phyloP scores from a whole-genome alignment of 495 filamentous ascomycete species.

The Ascodesmis nigricans region DNA sequence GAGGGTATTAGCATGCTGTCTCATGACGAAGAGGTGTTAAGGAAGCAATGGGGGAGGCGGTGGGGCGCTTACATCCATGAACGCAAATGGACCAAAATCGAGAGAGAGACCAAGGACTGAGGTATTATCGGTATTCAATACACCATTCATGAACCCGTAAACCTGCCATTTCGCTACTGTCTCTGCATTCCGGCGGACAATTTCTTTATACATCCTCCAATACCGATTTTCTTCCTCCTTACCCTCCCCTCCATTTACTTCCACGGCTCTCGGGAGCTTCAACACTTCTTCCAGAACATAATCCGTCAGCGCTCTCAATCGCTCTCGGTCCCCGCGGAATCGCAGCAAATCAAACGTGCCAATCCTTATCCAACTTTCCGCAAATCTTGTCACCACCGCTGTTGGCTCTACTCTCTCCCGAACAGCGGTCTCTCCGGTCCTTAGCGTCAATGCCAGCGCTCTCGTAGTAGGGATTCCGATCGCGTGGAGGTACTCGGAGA shows the following conservation, averaged over 20 bases:
- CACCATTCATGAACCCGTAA: constrained; percentile 95
- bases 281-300: constrained; percentile 76
- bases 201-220: constrained; percentile 65
- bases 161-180: constrained; percentile 91
- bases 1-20: not conserved
- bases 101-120: constrained; percentile 71
- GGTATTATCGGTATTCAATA: constrained; percentile 92
- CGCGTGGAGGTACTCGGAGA: constrained; percentile 67
- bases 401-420: constrained; percentile 80
- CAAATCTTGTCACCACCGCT: constrained; percentile 77
- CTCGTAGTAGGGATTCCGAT: constrained; percentile 69
- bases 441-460: constrained; percentile 57
- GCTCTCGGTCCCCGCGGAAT: constrained; percentile 52
- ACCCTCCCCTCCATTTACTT: constrained; percentile 35
- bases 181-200: constrained; percentile 62
- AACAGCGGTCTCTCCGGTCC: constrained; percentile 46
- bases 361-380: constrained; percentile 75
- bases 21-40: no score
- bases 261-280: constrained; percentile 33
- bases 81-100: constrained; percentile 91
- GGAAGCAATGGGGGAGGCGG: no score
- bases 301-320: constrained; percentile 49
- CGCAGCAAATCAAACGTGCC: constrained; percentile 83
- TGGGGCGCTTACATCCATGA: constrained; percentile 31
- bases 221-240: constrained; percentile 53